Base-by-base conservation (phyloP, 345 rosid genomes). In the Erodium maritimum region DNA sequence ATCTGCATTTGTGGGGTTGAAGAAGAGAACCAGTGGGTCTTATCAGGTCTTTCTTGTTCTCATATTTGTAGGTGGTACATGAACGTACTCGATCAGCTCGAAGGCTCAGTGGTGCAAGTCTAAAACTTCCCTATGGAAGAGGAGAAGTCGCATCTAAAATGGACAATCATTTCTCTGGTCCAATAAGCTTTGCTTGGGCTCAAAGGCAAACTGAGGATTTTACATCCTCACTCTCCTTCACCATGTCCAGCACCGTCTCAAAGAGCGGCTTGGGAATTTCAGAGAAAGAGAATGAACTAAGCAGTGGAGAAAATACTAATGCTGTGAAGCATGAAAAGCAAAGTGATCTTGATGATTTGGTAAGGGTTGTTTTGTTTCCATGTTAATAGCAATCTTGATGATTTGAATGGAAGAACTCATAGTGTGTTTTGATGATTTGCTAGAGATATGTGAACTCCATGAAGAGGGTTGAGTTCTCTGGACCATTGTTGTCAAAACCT, bases 391-490 rank as follows among this genome's bases (percentile, higher is more conserved):
- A 25, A 25, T 25, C 33, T 25, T 7, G 7, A 25, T 2, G 33
- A 2, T 25, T 25, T 25, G 33, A 25, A 25, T 2, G 7, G 33
- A 25, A 25, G n/a, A 25, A 37, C 46, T 37, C 46, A 37, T 37
- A 12, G 13, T 25, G 7, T 7, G 10, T 37, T 37, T 12, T 37
- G 46, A 37, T 12, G 2, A 37, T 37, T 37, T 37, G 46, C 13
- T 12, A 37, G 46, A 37, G 46, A 37, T 37, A 37, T 37, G 13
- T 37, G 46, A 37, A 37, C 10, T 12, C 10, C 46, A 37, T 3
- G 60, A 85, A 78, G 68, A 81, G 75, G 74, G 87, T 88, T 48
- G 90, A 85, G 45, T 85, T 85, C 72, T 85, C 90, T 4, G 91
- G 79, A 56, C 96, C 91, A 19, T 65, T 88, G 70, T 60, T 88